Base-by-base conservation (phyloP, 768 basidiomycete species). In the Leccinum disarticulatum region DNA sequence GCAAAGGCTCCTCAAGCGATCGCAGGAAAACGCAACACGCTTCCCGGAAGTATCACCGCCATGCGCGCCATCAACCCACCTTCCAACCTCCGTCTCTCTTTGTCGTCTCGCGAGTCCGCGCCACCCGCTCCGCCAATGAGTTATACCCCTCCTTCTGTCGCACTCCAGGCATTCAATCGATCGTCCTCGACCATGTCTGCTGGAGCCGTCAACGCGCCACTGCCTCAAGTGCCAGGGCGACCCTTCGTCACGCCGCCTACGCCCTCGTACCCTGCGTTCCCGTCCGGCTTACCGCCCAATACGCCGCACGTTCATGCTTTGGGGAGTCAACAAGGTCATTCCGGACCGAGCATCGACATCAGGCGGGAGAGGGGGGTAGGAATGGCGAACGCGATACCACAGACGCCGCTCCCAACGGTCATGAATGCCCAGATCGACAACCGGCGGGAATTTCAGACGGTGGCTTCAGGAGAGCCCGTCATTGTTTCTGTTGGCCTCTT, bases 241-340 rank as follows among this genome's bases (percentile, higher is more conserved):
- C 54, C 64, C 9, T 67, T 66, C 58, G 62, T 65, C 56, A 65
- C 64, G 1, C 84, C 88, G 0, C 78, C 79, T 48, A 91, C 87
- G 4, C 90, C 90, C 1, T 86, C 89, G 3, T 90, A 90, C 66
- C 89, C 90, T 14, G 80, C 87, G 2, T 92, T 84, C 67, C 80
- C 87, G 0, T 73, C 78, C 33, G 33, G 59, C n/a, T 66, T 75
- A 19, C 61, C 78, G 1, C 77, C 83, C 9, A 81, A 81, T 0
- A 81, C 79, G 9, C 86, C 87, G 2, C 76, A 81, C 60, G 80
- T 82, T 33, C 83, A 86, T 66, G 78, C 80, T 6, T 66, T 88
- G 27, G 74, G 81, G 25, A 77, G 79, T 3, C 82, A 81, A 54
- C 77, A 76, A 22, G 76, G 75, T n/a, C 76, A 77, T 54, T 78